Percentiles rank a stretch among this genome's conserved stretches.
Conservation (phyloP, 768 basidiomycete genomes). For the Lentinus brumalis region DNA sequence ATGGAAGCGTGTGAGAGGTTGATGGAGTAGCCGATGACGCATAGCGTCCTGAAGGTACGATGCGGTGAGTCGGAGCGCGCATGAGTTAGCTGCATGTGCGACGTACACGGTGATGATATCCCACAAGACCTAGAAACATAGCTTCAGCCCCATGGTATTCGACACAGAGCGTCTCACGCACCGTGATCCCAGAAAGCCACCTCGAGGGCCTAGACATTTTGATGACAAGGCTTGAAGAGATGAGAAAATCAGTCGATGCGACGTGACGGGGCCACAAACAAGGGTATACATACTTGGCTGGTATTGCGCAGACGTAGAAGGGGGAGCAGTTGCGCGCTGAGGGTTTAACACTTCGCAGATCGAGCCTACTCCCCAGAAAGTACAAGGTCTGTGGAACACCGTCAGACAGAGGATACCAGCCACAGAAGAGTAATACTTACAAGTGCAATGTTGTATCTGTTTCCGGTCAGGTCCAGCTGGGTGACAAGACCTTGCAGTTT, state of each 20-base stretch:
- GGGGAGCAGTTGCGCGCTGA: conserved; percentile 36
- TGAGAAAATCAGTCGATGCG: too few species aligned
- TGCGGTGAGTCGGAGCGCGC: too few species aligned
- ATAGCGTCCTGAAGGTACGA: conserved; percentile 56
- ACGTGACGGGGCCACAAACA: too few species aligned
- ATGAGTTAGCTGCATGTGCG: too few species aligned
- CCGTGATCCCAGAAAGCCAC: conserved; percentile 71
- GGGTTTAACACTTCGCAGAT: too few species aligned
- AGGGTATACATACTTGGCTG: conserved; percentile 63
- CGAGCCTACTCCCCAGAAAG: conserved; percentile 72
- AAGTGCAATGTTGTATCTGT: conserved; percentile 67
- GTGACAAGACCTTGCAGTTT: conserved; percentile 49
- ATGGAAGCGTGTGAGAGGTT: conserved; percentile 55
- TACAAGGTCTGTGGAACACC: conserved; percentile 54
- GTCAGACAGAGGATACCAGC: too few species aligned
- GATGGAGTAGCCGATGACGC: conserved; percentile 61
- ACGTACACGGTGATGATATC: too few species aligned
- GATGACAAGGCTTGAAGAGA: conserved; percentile 52
- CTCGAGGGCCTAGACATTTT: conserved; percentile 67
- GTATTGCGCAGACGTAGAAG: conserved; percentile 67
- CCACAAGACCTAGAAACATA: too few species aligned
- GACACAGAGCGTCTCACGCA: too few species aligned
- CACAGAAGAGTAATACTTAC: too few species aligned
- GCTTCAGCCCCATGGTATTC: too few species aligned
- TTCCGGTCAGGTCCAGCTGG: conserved; percentile 57